Percentiles rank a stretch among this genome's conserved stretches.
Evolutionary conservation across 768 basidiomycete genomes (phyloP).

Genomic region (Tricholoma sp.): DNA sequence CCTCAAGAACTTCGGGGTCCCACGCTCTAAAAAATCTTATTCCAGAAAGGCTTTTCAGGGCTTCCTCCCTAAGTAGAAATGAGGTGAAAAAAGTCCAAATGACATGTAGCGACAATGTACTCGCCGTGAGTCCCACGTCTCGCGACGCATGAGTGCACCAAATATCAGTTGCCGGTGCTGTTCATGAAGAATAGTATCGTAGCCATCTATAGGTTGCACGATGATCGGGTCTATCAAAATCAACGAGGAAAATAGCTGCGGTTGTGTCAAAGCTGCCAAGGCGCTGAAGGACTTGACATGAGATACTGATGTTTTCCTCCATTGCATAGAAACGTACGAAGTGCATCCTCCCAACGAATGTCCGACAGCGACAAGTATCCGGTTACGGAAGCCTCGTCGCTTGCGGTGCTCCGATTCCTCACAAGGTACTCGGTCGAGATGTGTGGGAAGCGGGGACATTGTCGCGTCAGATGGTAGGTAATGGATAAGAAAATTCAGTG

Average conservation of each 20-base stretch:
- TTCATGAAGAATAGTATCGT: slow-evolving; percentile 1
- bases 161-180: slow-evolving; percentile 21
- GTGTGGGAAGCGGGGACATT: slow-evolving; percentile 38
- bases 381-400: slow-evolving; percentile 40
- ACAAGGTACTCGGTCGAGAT: slow-evolving; percentile 44
- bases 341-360: slow-evolving; percentile 86
- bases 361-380: slow-evolving; percentile 65
- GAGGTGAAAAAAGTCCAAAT: not conserved
- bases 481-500: slow-evolving; percentile 66
- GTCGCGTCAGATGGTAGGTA: slow-evolving; percentile 51
- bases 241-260: slow-evolving; percentile 65
- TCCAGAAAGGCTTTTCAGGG: slow-evolving; percentile 38
- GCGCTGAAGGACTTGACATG: slow-evolving; percentile 30
- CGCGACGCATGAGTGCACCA: slow-evolving; percentile 54
- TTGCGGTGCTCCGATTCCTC: slow-evolving; percentile 37
- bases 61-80: slow-evolving; percentile 48
- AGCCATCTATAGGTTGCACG: slow-evolving; percentile 16
- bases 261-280: slow-evolving; percentile 60
- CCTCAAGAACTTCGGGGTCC: slow-evolving; percentile 56
- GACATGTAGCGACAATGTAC: not conserved
- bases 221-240: slow-evolving; percentile 81
- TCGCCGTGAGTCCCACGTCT: slow-evolving; percentile 60
- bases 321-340: slow-evolving; percentile 40
- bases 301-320: not conserved
- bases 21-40: slow-evolving; percentile 68